These are phyloP conservation scores for Tylopilus orsonianus DNA, from an alignment of 1,284 basidiomycete species.

Conservation along the genomic window DNA sequence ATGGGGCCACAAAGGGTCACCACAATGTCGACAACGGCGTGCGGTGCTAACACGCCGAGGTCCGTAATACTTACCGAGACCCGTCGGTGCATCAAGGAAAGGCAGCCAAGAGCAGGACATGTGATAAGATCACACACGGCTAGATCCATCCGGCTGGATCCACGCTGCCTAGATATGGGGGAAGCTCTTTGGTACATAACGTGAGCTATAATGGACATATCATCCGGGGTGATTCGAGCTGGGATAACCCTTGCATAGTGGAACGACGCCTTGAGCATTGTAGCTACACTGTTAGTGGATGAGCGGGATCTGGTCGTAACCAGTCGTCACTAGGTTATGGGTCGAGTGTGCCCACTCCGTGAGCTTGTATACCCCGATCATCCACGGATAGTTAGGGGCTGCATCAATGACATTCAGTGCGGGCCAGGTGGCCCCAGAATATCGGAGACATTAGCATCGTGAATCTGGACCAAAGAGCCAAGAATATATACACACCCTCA, in stretches of 20 bases:
- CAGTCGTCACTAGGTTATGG: not conserved
- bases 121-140: not conserved
- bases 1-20: not conserved
- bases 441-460: constrained; percentile 11
- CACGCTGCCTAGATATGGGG: too few species aligned
- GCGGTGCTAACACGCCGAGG: not conserved
- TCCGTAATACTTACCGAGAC: not conserved
- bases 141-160: not conserved
- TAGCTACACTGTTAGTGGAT: not conserved
- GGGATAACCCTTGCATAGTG: not conserved
- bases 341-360: not conserved
- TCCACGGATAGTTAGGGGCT: too few species aligned
- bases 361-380: too few species aligned
- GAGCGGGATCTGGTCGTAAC: too few species aligned
- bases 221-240: not conserved
- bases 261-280: too few species aligned
- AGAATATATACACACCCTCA: constrained; percentile 7
- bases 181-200: not conserved
- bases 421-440: not conserved
- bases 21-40: not conserved
- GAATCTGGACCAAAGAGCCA: not conserved
- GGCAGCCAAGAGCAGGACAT: not conserved
- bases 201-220: not conserved
- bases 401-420: too few species aligned
- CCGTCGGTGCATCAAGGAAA: not conserved